Evolutionary conservation across 176 grass and related monocot species (phyloP), one percentile per base, ranked within the genome.

Genomic region (Aechmea fasciata): DNA sequence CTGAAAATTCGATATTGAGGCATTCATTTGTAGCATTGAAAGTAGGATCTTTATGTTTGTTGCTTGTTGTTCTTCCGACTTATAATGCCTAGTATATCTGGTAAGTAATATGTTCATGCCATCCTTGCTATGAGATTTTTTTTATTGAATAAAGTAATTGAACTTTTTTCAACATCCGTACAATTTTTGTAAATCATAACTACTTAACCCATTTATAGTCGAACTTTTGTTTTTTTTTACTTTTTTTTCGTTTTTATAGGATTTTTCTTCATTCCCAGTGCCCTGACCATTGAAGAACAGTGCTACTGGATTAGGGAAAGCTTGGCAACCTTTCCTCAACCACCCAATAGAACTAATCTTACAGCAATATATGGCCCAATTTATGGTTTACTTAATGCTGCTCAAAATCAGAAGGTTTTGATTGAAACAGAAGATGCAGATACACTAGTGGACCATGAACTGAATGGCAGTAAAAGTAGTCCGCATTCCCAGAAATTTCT

Each of bases 331-430:
- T 96, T 96, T 72, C 92, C 88, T 23, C 88, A 96, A 50, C 92
- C 92, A 52, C 92, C 92, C 71, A 96, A 91, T 66, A 88, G 85
- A 77, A 96, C 92, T 48, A 96, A 84, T 76, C 75, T 88, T 65
- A 87, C 85, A 57, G 83, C 85, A 66, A 47, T 78, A 28, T 91
- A 96, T 75, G 85, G 92, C 47, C 73, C 83, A 76, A 86, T 96
- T 80, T 82, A 47, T 12, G 75, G 88, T 63, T 88, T 96, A 41
- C 64, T 91, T 47, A 41, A 70, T 67, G 85, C 92, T 65, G 88
- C 78, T 15, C 9, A 76, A 82, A 86, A 75, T 11, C 66, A 80
- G 72, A 82, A 91, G 72, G 64, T 82, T 61, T 82, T 96, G 26
- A 73, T 85, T 75, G 66, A 91, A 72, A 47, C 74, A 50, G 63